Evolutionary conservation across 2,329 filamentous ascomycete species (phyloP), one percentile per base, ranked within the genome.

Genomic region (Neonectria magnoliae): DNA sequence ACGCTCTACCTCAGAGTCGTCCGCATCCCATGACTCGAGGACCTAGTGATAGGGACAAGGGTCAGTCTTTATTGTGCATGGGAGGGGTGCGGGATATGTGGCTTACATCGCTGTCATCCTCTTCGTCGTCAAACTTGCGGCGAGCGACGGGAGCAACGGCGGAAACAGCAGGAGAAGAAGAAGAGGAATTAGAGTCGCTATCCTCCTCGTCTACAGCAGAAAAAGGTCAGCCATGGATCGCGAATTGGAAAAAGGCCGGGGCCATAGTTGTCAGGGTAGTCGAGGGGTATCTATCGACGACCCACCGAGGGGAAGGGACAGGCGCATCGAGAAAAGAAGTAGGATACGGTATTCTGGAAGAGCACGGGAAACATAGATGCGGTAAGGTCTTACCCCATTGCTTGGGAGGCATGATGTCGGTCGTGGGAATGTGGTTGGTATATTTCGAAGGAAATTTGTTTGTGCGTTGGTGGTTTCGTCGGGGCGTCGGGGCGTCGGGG

Each of bases 11-110:
- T 99, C 96, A 67, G 94, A 97, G 83, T 99, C 96, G 77, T 98
- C 96, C 72, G 93, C 95, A 76, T 98, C 94, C 96, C 96, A 99
- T 36, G 93, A 95, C 65, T 99, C 96, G 76, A 98, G 88, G 62
- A 98, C 93, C 91, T 97, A 69, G 16, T n/a, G 31, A 20, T 29
- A 29, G n/a, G 48, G 20, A 4, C 11, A 18, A 16, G 8, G 38
- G 57, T 73, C 29, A 69, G 60, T 55, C 10, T 8, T 27, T 13
- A 33, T 29, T 10, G 25, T 29, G 20, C 33, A 31, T 36, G 16
- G 25, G 41, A 8, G 13, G 14, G 22, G 42, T 42, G 36, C 22
- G 47, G 22, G 20, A 20, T 51, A 42, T 71, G 38, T 62, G 42
- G 78, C 85, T 76, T 87, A 95, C 94, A 81, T 97, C 93, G 73